A percentile compares a stretch with the other conserved stretches of the same genome.
phyloP scores from a whole-genome alignment of 495 filamentous ascomycete species.

The Cairneyella variabilis region DNA sequence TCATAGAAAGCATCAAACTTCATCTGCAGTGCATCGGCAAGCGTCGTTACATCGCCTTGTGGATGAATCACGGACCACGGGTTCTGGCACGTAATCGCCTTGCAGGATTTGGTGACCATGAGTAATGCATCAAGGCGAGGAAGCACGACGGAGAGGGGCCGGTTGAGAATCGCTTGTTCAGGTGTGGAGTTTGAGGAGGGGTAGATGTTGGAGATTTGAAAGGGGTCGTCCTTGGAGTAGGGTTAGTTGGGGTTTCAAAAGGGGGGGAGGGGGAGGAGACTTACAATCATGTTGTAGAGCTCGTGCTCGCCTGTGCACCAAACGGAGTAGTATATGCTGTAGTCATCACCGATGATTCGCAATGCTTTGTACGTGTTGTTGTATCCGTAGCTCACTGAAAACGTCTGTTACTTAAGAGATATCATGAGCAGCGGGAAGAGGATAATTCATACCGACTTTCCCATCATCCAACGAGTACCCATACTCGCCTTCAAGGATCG shows the following conservation, averaged over 20 bases:
- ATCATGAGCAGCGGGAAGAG: background rate
- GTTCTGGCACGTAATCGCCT: constrained; percentile 42
- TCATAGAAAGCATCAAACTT: constrained; percentile 46
- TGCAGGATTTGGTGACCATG: constrained; percentile 57
- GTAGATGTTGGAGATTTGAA: constrained; percentile 53
- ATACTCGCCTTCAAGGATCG: constrained; percentile 41
- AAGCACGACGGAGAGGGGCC: constrained; percentile 33
- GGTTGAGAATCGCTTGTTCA: constrained; percentile 28
- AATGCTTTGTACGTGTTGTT: constrained; percentile 59
- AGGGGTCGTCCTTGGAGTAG: constrained; percentile 51
- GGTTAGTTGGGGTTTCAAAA: background rate
- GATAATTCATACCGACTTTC: background rate
- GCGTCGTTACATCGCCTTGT: constrained; percentile 28
- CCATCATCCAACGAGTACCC: constrained; percentile 18
- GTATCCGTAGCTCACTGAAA: constrained; percentile 16
- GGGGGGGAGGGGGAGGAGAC: constrained; percentile 6
- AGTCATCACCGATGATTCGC: constrained; percentile 44
- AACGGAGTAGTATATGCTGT: constrained; percentile 56
- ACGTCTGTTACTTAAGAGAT: constrained; percentile 6
- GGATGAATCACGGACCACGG: constrained; percentile 57
- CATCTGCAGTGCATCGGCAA: constrained; percentile 33
- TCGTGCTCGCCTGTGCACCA: constrained; percentile 62
- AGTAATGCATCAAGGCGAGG: constrained; percentile 53
- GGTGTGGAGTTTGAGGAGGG: constrained; percentile 1
- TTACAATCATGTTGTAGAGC: constrained; percentile 52